These are phyloP conservation scores for Leptodontidium sp. DNA, from an alignment of 2,329 filamentous ascomycete genomes.

Conservation along the genomic window DNA sequence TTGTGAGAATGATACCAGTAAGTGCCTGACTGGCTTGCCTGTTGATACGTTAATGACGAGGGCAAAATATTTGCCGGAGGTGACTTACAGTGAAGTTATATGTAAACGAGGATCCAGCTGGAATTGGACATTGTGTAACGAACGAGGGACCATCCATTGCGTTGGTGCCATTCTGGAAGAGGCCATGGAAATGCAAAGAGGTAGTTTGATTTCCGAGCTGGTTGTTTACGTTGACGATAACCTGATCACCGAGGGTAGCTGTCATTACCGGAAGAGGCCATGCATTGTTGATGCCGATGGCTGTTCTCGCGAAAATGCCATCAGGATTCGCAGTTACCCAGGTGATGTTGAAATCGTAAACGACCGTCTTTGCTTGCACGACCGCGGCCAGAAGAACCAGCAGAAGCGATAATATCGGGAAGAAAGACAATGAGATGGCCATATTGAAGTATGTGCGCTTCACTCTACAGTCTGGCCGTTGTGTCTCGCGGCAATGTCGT, in stretches of 20 bases:
- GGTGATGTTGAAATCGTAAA: conserved; percentile 72
- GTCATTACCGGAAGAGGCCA: conserved; percentile 77
- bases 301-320: conserved; percentile 67
- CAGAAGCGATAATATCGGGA: conserved; percentile 49
- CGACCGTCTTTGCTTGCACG: conserved; percentile 56
- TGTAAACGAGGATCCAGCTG: conserved; percentile 68
- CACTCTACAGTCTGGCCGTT: conserved; percentile 9
- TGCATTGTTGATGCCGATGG: conserved; percentile 78
- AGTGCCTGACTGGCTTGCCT: conserved; percentile 71
- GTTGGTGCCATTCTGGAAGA: conserved; percentile 72
- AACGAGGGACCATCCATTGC: conserved; percentile 73
- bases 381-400: conserved; percentile 45
- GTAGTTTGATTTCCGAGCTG: conserved; percentile 63
- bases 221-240: conserved; percentile 52
- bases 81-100: conserved; percentile 66
- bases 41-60: conserved; percentile 44
- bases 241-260: conserved; percentile 65
- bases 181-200: conserved; percentile 74
- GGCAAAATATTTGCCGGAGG: neutral
- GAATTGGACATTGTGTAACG: conserved; percentile 73
- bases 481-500: conserved; percentile 19
- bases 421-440: conserved; percentile 54
- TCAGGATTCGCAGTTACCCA: conserved; percentile 80
- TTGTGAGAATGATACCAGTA: conserved; percentile 78
- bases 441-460: conserved; percentile 43